Conservation (phyloP, 2,329 filamentous ascomycete genomes). For the Fusarium phyllophilum region DNA sequence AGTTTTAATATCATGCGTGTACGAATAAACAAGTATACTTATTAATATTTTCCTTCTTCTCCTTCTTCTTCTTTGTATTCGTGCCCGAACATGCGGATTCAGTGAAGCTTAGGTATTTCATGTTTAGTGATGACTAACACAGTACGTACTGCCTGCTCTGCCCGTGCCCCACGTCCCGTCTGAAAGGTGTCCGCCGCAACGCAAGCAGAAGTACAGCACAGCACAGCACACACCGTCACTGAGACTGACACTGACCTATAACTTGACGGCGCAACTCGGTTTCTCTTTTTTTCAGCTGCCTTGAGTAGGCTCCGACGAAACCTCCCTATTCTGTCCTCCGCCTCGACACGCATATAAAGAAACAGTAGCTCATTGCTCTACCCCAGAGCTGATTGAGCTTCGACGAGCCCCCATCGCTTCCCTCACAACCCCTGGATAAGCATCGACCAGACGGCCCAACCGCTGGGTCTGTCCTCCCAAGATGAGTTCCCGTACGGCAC, state of each 20-base stretch:
- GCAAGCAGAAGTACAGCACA: slow-evolving; percentile 34
- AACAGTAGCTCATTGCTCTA: slow-evolving; percentile 19
- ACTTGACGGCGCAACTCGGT: slow-evolving; percentile 39
- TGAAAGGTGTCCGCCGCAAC: slow-evolving; percentile 45
- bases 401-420: slow-evolving; percentile 16
- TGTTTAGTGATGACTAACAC: slow-evolving; percentile 28
- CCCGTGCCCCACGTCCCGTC: slow-evolving; percentile 40
- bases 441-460: slow-evolving; percentile 45
- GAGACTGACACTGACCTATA: slow-evolving; percentile 38
- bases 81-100: neutral
- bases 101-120: neutral
- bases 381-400: slow-evolving; percentile 39
- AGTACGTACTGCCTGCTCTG: slow-evolving; percentile 30
- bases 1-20: slow-evolving; percentile 5
- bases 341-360: neutral
- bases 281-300: slow-evolving; percentile 41
- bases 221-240: slow-evolving; percentile 39
- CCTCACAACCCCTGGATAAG: slow-evolving; percentile 41
- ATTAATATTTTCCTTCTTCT: neutral
- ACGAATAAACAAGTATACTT: neutral
- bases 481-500: slow-evolving; percentile 54
- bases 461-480: slow-evolving; percentile 47
- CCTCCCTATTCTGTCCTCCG: slow-evolving; percentile 3
- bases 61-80: neutral
- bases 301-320: slow-evolving; percentile 32